These are phyloP conservation scores for Ustilago vetiveriae DNA, from an alignment of 1,284 basidiomycete species.

Conservation along the genomic window DNA sequence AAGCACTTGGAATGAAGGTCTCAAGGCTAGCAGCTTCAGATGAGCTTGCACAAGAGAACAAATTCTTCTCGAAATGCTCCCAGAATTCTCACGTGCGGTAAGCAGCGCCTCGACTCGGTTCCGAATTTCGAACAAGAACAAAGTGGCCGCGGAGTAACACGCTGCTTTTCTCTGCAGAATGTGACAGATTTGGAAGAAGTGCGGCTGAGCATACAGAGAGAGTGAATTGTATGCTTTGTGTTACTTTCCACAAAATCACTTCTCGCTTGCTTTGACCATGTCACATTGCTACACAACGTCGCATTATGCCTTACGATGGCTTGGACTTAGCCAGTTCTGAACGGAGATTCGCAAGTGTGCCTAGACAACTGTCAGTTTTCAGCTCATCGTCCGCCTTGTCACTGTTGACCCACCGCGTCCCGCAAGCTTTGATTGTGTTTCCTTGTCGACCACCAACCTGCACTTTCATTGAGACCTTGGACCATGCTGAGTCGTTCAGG, in stretches of 20 bases:
- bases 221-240: conserved; percentile 6
- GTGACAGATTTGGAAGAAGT: conserved; percentile 7
- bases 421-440: conserved; percentile 2
- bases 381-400: neutral
- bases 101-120: neutral
- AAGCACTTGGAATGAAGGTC: neutral
- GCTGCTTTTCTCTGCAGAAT: too few species aligned
- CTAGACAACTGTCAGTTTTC: too few species aligned
- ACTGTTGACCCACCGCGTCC: too few species aligned
- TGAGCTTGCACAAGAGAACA: neutral
- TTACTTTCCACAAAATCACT: conserved; percentile 25
- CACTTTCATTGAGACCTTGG: neutral
- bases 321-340: neutral
- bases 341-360: too few species aligned
- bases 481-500: conserved; percentile 7
- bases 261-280: neutral
- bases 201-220: neutral
- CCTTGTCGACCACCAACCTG: neutral
- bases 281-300: conserved; percentile 17
- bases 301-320: neutral
- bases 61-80: neutral
- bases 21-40: neutral
- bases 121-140: neutral
- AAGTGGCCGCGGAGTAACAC: neutral
- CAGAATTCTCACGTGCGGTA: conserved; percentile 1